phyloP scores from a whole-genome alignment of 2,329 filamentous ascomycete species.

The Epichloe elymi region DNA sequence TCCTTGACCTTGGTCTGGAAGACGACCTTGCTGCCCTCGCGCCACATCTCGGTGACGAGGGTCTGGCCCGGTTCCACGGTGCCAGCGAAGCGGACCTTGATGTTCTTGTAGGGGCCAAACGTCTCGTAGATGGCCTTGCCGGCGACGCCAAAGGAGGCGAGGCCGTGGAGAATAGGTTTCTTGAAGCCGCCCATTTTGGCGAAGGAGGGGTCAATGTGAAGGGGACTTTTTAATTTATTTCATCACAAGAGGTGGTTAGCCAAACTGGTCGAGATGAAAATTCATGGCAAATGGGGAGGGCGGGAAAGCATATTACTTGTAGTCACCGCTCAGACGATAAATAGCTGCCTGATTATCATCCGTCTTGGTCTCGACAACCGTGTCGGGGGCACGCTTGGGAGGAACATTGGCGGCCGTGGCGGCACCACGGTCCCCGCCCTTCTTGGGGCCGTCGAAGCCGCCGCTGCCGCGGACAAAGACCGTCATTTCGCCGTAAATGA shows the following conservation, averaged over 20 bases:
- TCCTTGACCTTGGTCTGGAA: constrained; percentile 87
- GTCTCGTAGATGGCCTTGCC: constrained; percentile 80
- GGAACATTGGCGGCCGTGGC: constrained; percentile 68
- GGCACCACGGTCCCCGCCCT: constrained; percentile 63
- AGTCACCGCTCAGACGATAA: constrained; percentile 86
- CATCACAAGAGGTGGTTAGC: neutral
- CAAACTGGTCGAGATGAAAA: neutral
- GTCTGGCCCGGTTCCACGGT: constrained; percentile 79
- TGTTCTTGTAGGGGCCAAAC: constrained; percentile 74
- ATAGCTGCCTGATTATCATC: constrained; percentile 83
- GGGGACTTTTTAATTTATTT: constrained; percentile 37
- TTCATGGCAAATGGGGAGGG: neutral
- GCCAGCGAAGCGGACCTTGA: constrained; percentile 86
- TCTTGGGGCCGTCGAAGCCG: constrained; percentile 75
- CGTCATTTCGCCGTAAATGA: constrained; percentile 96
- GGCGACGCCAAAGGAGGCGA: constrained; percentile 86
- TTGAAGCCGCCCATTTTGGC: constrained; percentile 94
- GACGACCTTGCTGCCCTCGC: constrained; percentile 62
- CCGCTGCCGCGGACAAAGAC: constrained; percentile 85
- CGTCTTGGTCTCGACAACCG: constrained; percentile 73
- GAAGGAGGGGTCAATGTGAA: constrained; percentile 91
- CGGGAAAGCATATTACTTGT: constrained; percentile 53
- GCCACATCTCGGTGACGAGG: constrained; percentile 91
- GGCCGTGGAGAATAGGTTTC: constrained; percentile 86
- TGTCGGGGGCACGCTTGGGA: constrained; percentile 65